Conservation (phyloP, 345 rosid species). For the Limnanthes douglasii region DNA sequence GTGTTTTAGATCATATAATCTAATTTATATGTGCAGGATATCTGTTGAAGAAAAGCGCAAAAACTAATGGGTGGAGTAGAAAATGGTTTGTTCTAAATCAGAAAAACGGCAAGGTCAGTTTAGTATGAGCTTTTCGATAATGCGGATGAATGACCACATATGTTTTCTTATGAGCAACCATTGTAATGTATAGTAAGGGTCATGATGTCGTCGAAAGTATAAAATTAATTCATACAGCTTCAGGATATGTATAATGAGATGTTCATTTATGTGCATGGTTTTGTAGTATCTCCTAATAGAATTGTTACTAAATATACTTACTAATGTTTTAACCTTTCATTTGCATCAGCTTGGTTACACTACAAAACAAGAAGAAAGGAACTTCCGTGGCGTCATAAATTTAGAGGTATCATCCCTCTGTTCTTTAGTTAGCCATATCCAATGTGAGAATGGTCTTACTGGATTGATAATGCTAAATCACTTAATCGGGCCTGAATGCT, state of each 20-base stretch:
- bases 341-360: conserved; percentile 85
- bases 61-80: conserved; percentile 83
- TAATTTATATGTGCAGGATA: conserved; percentile 40
- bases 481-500: not conserved
- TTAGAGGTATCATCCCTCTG: conserved; percentile 57
- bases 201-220: too few species aligned
- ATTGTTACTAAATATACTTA: too few species aligned
- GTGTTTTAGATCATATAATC: not conserved
- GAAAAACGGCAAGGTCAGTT: conserved; percentile 87
- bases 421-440: conserved; percentile 4
- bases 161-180: not conserved
- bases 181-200: too few species aligned
- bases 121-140: too few species aligned
- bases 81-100: conserved; percentile 97
- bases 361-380: conserved; percentile 87
- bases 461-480: not conserved
- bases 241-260: too few species aligned
- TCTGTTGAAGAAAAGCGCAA: conserved; percentile 84
- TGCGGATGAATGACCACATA: not conserved
- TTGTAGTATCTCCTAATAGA: too few species aligned
- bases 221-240: too few species aligned
- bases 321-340: conserved; percentile 8
- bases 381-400: conserved; percentile 82
- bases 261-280: too few species aligned
- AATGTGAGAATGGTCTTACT: conserved; percentile 1